These are phyloP conservation scores for Pascua guehoae DNA, from an alignment of 1,284 basidiomycete species.

Conservation along the genomic window DNA sequence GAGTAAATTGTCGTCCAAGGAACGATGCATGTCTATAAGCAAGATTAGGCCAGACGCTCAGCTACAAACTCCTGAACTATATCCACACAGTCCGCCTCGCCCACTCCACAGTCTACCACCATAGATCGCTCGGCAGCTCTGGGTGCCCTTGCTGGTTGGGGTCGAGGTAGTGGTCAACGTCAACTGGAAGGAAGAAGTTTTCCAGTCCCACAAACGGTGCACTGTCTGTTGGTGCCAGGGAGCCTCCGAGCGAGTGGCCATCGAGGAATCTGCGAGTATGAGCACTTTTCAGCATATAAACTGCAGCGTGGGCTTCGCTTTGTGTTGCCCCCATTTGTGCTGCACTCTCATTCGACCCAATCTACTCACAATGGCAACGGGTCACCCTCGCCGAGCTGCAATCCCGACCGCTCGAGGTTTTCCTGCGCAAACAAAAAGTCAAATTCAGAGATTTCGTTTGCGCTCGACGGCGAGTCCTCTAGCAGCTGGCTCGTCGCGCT, in stretches of 20 bases:
- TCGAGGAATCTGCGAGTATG: slow-evolving; percentile 36
- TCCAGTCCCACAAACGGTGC: slow-evolving; percentile 46
- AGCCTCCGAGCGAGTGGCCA: slow-evolving; percentile 43
- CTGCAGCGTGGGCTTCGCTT: background rate
- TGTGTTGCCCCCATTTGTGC: background rate
- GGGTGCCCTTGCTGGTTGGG: slow-evolving; percentile 1
- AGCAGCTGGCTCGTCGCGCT: slow-evolving; percentile 31
- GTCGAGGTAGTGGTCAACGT: slow-evolving; percentile 36
- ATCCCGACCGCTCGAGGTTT: slow-evolving; percentile 44
- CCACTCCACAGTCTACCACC: background rate
- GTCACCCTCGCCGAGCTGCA: slow-evolving; percentile 41
- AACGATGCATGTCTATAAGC: no score
- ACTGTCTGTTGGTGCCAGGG: slow-evolving; percentile 31
- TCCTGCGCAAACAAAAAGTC: slow-evolving; percentile 48
- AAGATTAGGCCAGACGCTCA: no score
- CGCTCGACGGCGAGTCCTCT: slow-evolving; percentile 41
- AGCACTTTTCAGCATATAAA: slow-evolving; percentile 8
- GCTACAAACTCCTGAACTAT: no score
- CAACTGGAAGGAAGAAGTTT: slow-evolving; percentile 47
- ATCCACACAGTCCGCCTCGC: no score
- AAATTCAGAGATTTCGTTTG: slow-evolving; percentile 44
- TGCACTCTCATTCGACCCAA: slow-evolving; percentile 15
- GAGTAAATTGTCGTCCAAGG: no score
- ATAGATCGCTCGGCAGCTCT: background rate
- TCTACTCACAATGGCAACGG: slow-evolving; percentile 34